Base-by-base conservation (phyloP, 1,139 yeast genomes). In the Suhomyces ambrosiae region DNA sequence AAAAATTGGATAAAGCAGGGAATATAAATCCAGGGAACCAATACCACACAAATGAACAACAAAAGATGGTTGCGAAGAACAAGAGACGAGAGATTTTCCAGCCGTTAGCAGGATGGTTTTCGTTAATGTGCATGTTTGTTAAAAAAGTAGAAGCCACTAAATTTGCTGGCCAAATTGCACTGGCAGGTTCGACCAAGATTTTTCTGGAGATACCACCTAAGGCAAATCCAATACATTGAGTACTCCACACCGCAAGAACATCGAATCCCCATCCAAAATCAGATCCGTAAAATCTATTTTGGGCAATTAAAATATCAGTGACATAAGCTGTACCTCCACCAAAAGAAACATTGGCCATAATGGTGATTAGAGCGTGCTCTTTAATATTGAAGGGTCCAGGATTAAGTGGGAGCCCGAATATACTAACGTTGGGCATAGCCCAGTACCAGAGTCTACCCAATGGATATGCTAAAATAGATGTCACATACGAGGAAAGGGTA, bases 151-250 rank as follows among this genome's bases (percentile, higher is more conserved):
- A 46, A 13, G 71, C 60, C 35, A 69, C 74, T 61, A 58, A 78
- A 63, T 49, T 80, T n/a, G 76, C 61, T 1, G 89, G 89, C 89
- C 89, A 83, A 35, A 82, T 72, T 61, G 82, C 79, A 7, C 78
- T 65, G 4, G 82, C 73, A 2, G 87, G 84, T 42, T 76, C 76
- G 11, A 82, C 82, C 47, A 82, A 65, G 17, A 79, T 68, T 49
- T 77, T 68, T 52, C 79, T 65, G 32, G 73, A 69, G 42, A 79
- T 44, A 31, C 89, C 89, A 26, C 86, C 86, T 38, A 80, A 58
- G 11, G 84, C 80, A 46, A 80, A 78, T 9, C 88, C 88, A 35
- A 82, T 67, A 49, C 80, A 65, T 57, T 82, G 85, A 23, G 84
- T 74, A 17, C 80, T 62, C 51, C 79, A 60, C 36, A 74, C 68